Percentiles rank a stretch among this genome's conserved stretches.
Evolutionary conservation across 2,329 filamentous ascomycete species (phyloP).

Genomic region (Colletotrichum lentis): DNA sequence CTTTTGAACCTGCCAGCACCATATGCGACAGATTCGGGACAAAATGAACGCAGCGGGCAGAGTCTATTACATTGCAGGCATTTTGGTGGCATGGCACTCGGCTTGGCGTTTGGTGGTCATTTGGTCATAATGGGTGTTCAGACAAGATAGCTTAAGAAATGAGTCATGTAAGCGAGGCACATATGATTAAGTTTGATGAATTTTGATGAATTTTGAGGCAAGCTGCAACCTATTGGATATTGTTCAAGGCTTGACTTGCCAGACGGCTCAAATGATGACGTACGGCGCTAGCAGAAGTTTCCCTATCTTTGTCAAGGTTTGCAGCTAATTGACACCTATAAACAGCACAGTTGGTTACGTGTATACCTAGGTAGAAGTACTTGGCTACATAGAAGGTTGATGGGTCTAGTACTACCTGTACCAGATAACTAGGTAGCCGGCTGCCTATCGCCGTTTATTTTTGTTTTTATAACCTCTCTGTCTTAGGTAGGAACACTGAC

Average conservation of each 20-base stretch:
- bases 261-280: background rate
- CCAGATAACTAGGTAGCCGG: too few species aligned
- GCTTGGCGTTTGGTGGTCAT: slow-evolving; percentile 31
- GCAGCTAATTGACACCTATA: background rate
- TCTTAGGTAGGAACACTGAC: too few species aligned
- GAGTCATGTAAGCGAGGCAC: slow-evolving; percentile 13
- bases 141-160: slow-evolving; percentile 10
- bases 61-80: slow-evolving; percentile 20
- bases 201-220: background rate
- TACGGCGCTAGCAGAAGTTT: background rate
- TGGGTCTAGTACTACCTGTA: too few species aligned
- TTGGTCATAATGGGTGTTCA: slow-evolving; percentile 5
- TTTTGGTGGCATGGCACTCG: slow-evolving; percentile 3
- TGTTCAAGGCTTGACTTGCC: background rate
- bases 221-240: background rate
- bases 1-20: background rate
- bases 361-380: too few species aligned
- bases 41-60: background rate
- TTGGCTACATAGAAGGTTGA: too few species aligned
- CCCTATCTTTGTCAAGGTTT: background rate
- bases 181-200: background rate
- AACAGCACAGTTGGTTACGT: too few species aligned
- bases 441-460: too few species aligned
- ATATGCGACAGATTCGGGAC: background rate
- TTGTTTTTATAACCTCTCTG: too few species aligned